phyloP scores from a whole-genome alignment of 352 stramenopile genomes.

The Pythium phragmiticola region DNA sequence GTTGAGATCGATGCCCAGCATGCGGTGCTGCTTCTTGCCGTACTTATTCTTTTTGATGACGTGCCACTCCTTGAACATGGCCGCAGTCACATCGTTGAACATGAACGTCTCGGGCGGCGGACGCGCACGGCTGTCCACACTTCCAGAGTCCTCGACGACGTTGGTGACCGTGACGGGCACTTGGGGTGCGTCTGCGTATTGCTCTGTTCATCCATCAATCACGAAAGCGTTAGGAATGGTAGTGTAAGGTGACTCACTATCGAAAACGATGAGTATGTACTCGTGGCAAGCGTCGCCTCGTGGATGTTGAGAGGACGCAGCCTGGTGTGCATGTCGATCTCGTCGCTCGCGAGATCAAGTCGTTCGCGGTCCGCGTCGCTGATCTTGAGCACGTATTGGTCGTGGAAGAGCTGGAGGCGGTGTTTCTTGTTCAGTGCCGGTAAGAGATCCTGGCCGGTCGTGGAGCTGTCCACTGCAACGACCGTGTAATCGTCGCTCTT shows the following conservation, averaged over 20 bases:
- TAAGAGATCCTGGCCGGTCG: conserved; percentile 75
- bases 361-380: conserved; percentile 81
- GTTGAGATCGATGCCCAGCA: conserved; percentile 87
- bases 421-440: conserved; percentile 89
- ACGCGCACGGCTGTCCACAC: conserved; percentile 62
- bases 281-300: conserved; percentile 84
- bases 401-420: conserved; percentile 79
- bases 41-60: conserved; percentile 93
- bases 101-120: conserved; percentile 87
- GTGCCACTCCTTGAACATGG: conserved; percentile 90
- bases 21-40: conserved; percentile 86
- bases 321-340: conserved; percentile 89
- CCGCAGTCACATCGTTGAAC: conserved; percentile 89
- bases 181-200: conserved; percentile 83
- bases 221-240: background rate
- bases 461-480: conserved; percentile 78
- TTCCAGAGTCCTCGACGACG: conserved; percentile 61
- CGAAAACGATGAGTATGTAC: conserved; percentile 36
- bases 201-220: conserved; percentile 43
- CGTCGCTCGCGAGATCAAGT: conserved; percentile 76
- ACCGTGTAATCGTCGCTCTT: conserved; percentile 90
- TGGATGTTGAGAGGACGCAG: conserved; percentile 81
- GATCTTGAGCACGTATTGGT: conserved; percentile 89
- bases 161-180: conserved; percentile 65
- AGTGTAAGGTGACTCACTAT: background rate